phyloP scores from a whole-genome alignment of 371 early-diverging fungal genomes.

The Capillidium heterosporum region DNA sequence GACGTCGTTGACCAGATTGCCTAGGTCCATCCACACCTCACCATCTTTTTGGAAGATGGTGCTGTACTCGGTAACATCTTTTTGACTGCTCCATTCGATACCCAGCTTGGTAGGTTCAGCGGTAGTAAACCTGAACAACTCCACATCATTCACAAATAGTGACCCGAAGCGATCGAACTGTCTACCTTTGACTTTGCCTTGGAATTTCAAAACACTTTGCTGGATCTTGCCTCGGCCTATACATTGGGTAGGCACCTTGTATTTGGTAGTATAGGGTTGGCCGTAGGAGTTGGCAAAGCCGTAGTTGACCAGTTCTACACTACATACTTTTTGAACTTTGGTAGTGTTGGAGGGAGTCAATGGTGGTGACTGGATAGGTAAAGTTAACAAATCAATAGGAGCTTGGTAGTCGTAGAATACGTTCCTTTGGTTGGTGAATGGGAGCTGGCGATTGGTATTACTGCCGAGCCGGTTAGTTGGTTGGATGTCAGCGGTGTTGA shows the following conservation, averaged over 20 bases:
- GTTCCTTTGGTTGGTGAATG: too few species aligned
- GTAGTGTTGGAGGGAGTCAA: too few species aligned
- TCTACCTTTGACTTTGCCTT: conserved; percentile 1
- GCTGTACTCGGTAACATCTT: background rate
- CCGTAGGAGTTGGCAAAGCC: conserved; percentile 1
- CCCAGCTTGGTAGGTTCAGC: conserved; percentile 3
- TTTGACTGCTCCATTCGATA: background rate
- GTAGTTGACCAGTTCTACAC: background rate
- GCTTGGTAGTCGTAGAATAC: background rate
- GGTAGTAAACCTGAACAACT: background rate
- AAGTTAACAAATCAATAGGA: background rate
- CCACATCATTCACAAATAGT: background rate
- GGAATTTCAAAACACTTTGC: background rate
- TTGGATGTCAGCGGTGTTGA: too few species aligned
- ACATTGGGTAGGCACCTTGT: background rate
- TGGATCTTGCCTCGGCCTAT: background rate
- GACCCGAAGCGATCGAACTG: conserved; percentile 2
- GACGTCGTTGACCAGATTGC: conserved; percentile 2
- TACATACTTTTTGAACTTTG: background rate
- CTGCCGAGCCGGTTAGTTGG: too few species aligned
- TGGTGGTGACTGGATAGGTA: background rate
- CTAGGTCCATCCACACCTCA: background rate
- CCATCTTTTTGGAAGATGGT: background rate
- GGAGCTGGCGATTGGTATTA: too few species aligned
- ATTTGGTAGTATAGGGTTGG: background rate